Percentiles rank a stretch among this genome's conserved stretches.
phyloP scores from a whole-genome alignment of 2,329 filamentous ascomycete species.

The Epichloe brachyelytri region DNA sequence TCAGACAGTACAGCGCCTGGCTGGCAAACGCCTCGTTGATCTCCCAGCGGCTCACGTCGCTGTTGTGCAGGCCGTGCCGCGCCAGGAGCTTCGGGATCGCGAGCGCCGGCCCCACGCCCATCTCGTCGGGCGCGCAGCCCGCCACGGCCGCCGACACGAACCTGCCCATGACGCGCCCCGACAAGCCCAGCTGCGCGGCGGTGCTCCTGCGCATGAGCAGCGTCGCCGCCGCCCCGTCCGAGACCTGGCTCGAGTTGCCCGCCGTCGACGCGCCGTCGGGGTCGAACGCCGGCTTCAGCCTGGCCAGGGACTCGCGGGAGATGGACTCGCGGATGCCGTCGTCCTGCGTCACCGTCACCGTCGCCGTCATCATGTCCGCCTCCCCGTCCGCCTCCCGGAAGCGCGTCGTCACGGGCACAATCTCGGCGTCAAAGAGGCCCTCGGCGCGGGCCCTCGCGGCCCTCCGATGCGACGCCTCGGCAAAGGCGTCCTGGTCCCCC shows the following conservation, averaged over 20 bases:
- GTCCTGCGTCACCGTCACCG: conserved; percentile 58
- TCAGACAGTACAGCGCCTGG: conserved; percentile 56
- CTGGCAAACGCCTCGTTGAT: conserved; percentile 75
- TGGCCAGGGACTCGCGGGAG: conserved; percentile 56
- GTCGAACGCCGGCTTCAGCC: conserved; percentile 78
- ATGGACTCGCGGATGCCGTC: conserved; percentile 67
- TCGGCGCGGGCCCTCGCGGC: conserved; percentile 56
- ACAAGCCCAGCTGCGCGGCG: conserved; percentile 59
- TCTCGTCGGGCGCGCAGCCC: conserved; percentile 79
- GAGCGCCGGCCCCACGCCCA: conserved; percentile 81
- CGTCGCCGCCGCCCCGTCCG: conserved; percentile 74
- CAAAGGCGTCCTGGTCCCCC: conserved; percentile 76
- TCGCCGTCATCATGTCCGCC: conserved; percentile 18
- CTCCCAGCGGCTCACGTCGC: conserved; percentile 77
- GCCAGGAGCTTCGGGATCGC: conserved; percentile 74
- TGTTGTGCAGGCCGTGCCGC: conserved; percentile 43
- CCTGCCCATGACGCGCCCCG: conserved; percentile 60
- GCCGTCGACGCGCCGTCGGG: conserved; percentile 65
- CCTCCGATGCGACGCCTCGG: conserved; percentile 58
- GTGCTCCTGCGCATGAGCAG: conserved; percentile 77
- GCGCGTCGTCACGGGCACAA: conserved; percentile 63
- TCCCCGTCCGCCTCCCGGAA: conserved; percentile 52
- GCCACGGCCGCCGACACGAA: conserved; percentile 66
- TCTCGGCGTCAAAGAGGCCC: conserved; percentile 65
- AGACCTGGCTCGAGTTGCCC: conserved; percentile 76